Conservation (phyloP, 306 rosid species). For the Glycine latifolia region DNA sequence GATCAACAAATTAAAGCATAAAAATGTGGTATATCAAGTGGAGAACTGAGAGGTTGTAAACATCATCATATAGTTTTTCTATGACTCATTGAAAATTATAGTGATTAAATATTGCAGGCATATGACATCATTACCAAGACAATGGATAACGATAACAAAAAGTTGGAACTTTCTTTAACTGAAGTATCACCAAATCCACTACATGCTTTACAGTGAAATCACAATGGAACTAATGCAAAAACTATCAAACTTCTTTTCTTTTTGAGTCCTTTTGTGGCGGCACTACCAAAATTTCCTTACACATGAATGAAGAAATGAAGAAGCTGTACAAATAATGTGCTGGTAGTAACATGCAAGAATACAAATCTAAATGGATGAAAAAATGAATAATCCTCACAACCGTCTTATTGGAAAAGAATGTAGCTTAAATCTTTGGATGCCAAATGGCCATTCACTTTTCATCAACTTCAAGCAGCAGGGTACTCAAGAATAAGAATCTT, state of each 20-base stretch:
- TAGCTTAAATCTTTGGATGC: constrained; percentile 55
- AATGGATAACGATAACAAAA: constrained; percentile 34
- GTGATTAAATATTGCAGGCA: not conserved
- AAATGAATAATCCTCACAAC: constrained; percentile 61
- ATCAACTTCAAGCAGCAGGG: constrained; percentile 43
- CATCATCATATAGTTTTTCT: not conserved
- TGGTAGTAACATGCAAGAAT: constrained; percentile 71
- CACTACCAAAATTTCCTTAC: constrained; percentile 97
- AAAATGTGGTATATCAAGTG: not conserved
- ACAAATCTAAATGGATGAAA: constrained; percentile 60
- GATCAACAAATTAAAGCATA: not conserved
- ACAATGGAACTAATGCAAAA: constrained; percentile 47
- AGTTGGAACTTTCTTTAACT: constrained; percentile 51
- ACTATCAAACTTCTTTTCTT: constrained; percentile 44
- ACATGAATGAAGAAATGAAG: constrained; percentile 90
- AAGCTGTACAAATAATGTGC: constrained; percentile 93
- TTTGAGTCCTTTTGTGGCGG: constrained; percentile 55
- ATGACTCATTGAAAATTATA: not conserved
- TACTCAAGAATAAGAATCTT: constrained; percentile 47
- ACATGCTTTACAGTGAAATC: constrained; percentile 61
- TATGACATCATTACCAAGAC: constrained; percentile 1
- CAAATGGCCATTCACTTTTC: constrained; percentile 49
- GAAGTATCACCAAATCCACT: constrained; percentile 63
- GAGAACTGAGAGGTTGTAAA: not conserved
- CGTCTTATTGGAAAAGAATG: constrained; percentile 80